Percentiles rank a stretch among this genome's conserved stretches.
Conservation (phyloP, 2,329 filamentous ascomycete species). For the Pseudocercospora cruenta region DNA sequence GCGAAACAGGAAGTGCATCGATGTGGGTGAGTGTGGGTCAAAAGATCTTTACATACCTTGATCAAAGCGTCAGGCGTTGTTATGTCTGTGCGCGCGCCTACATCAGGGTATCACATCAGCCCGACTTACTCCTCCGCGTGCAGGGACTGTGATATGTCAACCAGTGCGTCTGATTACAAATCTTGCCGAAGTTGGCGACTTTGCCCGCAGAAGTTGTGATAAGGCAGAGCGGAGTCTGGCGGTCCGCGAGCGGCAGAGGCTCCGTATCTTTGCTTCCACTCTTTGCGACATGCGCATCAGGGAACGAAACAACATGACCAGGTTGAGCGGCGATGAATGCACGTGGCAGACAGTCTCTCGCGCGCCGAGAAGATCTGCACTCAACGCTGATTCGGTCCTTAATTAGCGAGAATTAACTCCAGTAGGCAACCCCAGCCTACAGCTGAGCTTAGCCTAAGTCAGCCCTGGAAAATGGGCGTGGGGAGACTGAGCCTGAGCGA, state of each 20-base stretch:
- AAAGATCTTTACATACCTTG: not conserved
- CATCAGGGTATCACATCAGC: constrained; percentile 9
- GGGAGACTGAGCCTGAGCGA: not conserved
- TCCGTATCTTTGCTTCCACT: not conserved
- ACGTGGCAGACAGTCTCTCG: not conserved
- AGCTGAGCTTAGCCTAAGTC: not conserved
- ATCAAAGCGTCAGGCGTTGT: not conserved
- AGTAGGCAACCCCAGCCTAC: not conserved
- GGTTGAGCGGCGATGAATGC: not conserved
- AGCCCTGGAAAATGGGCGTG: not conserved
- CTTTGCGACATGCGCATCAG: not conserved
- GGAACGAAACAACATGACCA: not conserved
- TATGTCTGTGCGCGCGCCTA: not conserved
- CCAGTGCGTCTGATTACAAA: constrained; percentile 6
- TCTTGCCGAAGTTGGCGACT: constrained; percentile 3
- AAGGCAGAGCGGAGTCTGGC: not conserved
- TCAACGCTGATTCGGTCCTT: not conserved
- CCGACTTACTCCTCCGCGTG: not conserved
- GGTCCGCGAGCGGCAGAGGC: not conserved
- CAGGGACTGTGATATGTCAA: constrained; percentile 2
- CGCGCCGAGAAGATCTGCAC: not conserved
- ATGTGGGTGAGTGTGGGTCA: too few relatives aligned
- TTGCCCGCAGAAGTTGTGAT: not conserved
- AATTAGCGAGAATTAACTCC: not conserved
- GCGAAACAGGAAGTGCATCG: not conserved